Percentiles rank a stretch among this genome's conserved stretches.
phyloP scores from a whole-genome alignment of 2,329 filamentous ascomycete species.

The Colletotrichum siamense region DNA sequence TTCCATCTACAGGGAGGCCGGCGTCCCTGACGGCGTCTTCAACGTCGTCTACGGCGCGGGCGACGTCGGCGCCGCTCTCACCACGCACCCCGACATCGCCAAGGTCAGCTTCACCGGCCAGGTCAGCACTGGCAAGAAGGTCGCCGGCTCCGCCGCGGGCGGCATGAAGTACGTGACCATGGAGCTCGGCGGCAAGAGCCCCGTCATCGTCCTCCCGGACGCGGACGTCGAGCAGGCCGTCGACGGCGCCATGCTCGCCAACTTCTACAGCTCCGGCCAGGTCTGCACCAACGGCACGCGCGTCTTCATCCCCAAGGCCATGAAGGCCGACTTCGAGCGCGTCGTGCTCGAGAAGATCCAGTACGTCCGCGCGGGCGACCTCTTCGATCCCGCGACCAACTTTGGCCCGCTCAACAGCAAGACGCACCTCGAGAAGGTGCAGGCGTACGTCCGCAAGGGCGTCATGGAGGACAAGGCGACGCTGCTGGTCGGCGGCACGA shows the following conservation, averaged over 20 bases:
- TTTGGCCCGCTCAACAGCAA: slow-evolving; percentile 83
- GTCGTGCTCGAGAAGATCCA: slow-evolving; percentile 76
- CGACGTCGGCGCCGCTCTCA: slow-evolving; percentile 77
- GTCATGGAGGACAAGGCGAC: slow-evolving; percentile 75
- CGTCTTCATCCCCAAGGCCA: slow-evolving; percentile 75
- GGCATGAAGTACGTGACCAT: slow-evolving; percentile 92
- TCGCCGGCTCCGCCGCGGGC: slow-evolving; percentile 75
- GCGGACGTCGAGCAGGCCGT: slow-evolving; percentile 81
- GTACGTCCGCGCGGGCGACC: slow-evolving; percentile 76
- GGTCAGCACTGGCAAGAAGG: slow-evolving; percentile 66
- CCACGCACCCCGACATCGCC: slow-evolving; percentile 73
- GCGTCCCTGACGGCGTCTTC: slow-evolving; percentile 82
- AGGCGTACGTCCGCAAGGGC: slow-evolving; percentile 78
- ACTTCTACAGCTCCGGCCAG: slow-evolving; percentile 90
- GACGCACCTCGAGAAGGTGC: slow-evolving; percentile 77
- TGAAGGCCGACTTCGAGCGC: slow-evolving; percentile 73
- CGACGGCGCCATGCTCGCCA: slow-evolving; percentile 90
- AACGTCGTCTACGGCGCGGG: slow-evolving; percentile 85
- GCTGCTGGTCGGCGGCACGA: slow-evolving; percentile 73
- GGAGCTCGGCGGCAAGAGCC: slow-evolving; percentile 89
- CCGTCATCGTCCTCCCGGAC: slow-evolving; percentile 80
- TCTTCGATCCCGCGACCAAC: slow-evolving; percentile 77
- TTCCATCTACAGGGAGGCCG: slow-evolving; percentile 78
- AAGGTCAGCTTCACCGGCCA: slow-evolving; percentile 67
- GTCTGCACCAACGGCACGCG: slow-evolving; percentile 93